These are phyloP conservation scores for Microbotryomycetes sp. DNA, from an alignment of 1,284 basidiomycete genomes.

Conservation along the genomic window DNA sequence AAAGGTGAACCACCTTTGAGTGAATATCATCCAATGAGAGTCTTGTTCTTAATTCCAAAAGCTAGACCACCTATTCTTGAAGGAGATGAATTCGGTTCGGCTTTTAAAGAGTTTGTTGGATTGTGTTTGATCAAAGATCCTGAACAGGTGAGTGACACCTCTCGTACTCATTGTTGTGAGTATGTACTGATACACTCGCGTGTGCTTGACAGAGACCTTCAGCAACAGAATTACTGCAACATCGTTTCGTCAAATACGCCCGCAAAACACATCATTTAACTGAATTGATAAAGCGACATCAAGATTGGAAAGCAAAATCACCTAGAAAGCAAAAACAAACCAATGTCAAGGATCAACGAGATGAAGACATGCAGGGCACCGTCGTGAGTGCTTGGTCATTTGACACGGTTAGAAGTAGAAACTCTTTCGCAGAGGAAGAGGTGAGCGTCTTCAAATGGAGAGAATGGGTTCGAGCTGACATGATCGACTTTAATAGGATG, in stretches of 20 bases:
- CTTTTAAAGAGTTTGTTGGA: conserved; percentile 89
- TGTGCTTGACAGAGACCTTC: conserved; percentile 61
- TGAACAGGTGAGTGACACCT: conserved; percentile 52
- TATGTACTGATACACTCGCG: conserved; percentile 35
- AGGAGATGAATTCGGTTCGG: conserved; percentile 63
- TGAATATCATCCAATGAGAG: conserved; percentile 48
- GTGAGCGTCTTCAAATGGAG: conserved; percentile 7
- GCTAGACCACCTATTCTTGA: conserved; percentile 84
- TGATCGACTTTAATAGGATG: neutral
- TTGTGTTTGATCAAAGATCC: conserved; percentile 92
- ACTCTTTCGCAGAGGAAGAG: conserved; percentile 49
- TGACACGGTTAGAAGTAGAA: conserved; percentile 69
- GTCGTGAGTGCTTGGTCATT: conserved; percentile 92
- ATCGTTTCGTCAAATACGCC: conserved; percentile 82
- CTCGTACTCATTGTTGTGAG: too few species aligned
- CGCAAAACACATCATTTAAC: conserved; percentile 69
- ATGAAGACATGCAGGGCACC: conserved; percentile 45
- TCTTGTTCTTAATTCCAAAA: conserved; percentile 48
- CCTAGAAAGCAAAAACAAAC: conserved; percentile 9
- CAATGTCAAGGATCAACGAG: conserved; percentile 1
- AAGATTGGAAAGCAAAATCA: conserved; percentile 27
- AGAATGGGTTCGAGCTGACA: conserved; percentile 2
- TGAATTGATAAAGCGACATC: conserved; percentile 64
- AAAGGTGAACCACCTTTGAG: conserved; percentile 47
- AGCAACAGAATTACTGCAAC: conserved; percentile 83